Base-by-base conservation (phyloP, 1,284 basidiomycete genomes). In the Cystobasidium slooffiae region DNA sequence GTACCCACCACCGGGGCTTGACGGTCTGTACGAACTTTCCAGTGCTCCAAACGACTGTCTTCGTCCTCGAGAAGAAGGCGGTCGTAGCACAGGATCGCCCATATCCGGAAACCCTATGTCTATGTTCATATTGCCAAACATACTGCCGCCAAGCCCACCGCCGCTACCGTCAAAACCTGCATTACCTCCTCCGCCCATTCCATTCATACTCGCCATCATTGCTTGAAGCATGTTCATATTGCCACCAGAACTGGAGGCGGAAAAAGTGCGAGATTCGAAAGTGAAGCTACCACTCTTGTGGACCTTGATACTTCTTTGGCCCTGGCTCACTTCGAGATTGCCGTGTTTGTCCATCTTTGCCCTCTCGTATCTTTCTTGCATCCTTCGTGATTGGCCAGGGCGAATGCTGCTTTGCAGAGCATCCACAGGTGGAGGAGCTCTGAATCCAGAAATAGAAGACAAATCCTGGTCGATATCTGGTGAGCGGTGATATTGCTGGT, bases 261-360 rank as follows among this genome's bases (percentile, higher is more conserved):
- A 62, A 20, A 73, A 65, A n/a, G 70, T 56, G 10, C 24, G 24
- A 9, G 63, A 73, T 37, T 65, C 62, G n/a, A 65, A 73, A 18
- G 70, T 73, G 18, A 73, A 56, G n/a, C 70, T 52, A 16, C 62
- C 63, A 12, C 46, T 49, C 44, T 66, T 65, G 62, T 73, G 49
- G n/a, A 65, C 41, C 44, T 73, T 66, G 24, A 73, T 44, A 16
- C 39, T 73, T 22, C 43, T 65, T 22, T 65, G 51, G 20, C 47
- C 51, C 53, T 66, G 62, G 53, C 9, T 47, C 6, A 73, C 24
- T 43, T 66, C 62, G 18, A 73, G 53, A 7, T 39, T 31, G 22
- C 70, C 70, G 49, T 73, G 62, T 12, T 53, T 43, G 44, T 55
- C 62, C 51, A 73, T 56, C 20, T 73, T 62, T 6, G 58, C 58